A percentile compares a stretch with the other conserved stretches of the same genome.
Evolutionary conservation across 2,329 filamentous ascomycete genomes (phyloP).

Genomic region (Fusarium anthophilum): DNA sequence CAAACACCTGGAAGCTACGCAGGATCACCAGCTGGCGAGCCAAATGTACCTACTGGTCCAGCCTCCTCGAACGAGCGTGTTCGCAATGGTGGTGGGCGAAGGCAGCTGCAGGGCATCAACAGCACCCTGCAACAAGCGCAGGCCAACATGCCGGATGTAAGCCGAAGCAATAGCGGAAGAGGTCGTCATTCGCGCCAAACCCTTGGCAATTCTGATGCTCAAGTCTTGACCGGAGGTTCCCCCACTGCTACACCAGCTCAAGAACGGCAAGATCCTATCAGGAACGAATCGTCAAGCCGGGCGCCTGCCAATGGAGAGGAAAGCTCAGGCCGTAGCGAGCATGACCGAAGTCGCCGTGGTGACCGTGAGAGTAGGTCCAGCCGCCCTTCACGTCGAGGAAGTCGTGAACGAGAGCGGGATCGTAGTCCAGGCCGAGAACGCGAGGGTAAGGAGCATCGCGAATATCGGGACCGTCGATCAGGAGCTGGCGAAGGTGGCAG

Average conservation of each 20-base stretch:
- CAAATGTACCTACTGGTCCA: constrained; percentile 49
- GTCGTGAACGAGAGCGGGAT: constrained; percentile 62
- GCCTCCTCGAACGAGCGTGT: constrained; percentile 50
- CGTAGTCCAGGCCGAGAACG: constrained; percentile 58
- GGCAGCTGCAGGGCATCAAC: constrained; percentile 69
- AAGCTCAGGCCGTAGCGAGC: constrained; percentile 44
- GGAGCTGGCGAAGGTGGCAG: constrained; percentile 45
- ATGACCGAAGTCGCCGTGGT: constrained; percentile 56
- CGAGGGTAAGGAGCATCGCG: constrained; percentile 56
- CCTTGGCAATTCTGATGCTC: constrained; percentile 64
- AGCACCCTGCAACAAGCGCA: constrained; percentile 64
- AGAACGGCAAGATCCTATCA: constrained; percentile 58
- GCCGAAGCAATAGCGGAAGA: constrained; percentile 49
- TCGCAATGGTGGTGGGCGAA: constrained; percentile 53
- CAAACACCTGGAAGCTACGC: constrained; percentile 38
- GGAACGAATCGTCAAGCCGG: constrained; percentile 51
- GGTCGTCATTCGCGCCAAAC: constrained; percentile 52
- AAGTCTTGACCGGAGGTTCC: constrained; percentile 65
- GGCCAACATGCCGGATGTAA: constrained; percentile 51
- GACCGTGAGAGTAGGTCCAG: constrained; percentile 54
- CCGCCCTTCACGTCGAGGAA: constrained; percentile 58
- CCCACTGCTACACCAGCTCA: constrained; percentile 59
- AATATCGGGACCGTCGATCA: constrained; percentile 56
- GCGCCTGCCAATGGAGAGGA: constrained; percentile 47
- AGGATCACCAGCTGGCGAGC: constrained; percentile 40